These are phyloP conservation scores for Lepidium sativum DNA, from an alignment of 345 rosid species.

Conservation along the genomic window DNA sequence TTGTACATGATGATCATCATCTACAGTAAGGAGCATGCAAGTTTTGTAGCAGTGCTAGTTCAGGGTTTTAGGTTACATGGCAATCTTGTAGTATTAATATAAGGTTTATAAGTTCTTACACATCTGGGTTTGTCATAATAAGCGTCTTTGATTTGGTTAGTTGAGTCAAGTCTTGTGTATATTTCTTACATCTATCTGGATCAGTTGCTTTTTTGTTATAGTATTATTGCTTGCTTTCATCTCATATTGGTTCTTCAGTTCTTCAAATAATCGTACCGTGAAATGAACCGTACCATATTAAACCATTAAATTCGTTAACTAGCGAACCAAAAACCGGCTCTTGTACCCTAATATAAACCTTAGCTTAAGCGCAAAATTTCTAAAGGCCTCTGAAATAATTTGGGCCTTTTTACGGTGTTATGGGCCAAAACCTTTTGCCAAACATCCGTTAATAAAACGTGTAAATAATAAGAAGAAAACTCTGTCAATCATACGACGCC, in stretches of 20 bases:
- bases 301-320: not conserved
- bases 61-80: conserved; percentile 28
- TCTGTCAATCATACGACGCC: not conserved
- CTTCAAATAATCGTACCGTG: not conserved
- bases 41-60: conserved; percentile 53
- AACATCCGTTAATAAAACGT: not conserved
- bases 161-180: conserved; percentile 22
- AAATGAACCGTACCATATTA: no score
- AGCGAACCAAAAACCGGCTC: not conserved
- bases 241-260: not conserved
- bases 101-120: not conserved
- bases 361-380: not conserved
- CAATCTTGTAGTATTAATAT: conserved; percentile 2
- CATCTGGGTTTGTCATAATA: conserved; percentile 14
- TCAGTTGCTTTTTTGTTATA: not conserved
- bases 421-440: not conserved
- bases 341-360: no score
- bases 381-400: not conserved
- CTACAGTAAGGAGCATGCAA: conserved; percentile 40
- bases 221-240: not conserved
- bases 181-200: conserved; percentile 7
- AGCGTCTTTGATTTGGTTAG: conserved; percentile 11
- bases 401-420: not conserved
- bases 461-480: not conserved
- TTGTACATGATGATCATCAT: conserved; percentile 9